Conservation (phyloP, 129 eudicot species). For the Helianthus tuberosus region DNA sequence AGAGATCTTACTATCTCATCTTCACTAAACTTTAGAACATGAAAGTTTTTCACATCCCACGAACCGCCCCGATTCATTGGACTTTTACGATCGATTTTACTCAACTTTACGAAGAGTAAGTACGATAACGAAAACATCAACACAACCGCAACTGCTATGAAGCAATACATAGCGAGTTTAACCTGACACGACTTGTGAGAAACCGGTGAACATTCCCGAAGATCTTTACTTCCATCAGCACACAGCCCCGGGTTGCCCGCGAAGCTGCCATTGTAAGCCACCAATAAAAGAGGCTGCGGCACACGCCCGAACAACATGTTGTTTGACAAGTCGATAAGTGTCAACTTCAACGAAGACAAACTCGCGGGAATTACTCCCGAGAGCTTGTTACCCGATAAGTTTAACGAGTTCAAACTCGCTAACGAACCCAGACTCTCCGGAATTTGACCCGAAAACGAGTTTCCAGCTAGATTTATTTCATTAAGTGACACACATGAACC, state of each 20-base stretch:
- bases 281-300: conserved; percentile 44
- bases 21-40: conserved; percentile 54
- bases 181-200: conserved; percentile 34
- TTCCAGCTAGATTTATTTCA: conserved; percentile 49
- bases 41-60: conserved; percentile 62
- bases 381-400: conserved; percentile 55
- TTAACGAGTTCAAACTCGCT: conserved; percentile 54
- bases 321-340: conserved; percentile 63
- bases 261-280: conserved; percentile 48
- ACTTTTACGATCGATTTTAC: conserved; percentile 20
- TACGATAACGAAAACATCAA: conserved; percentile 36
- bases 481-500: conserved; percentile 57
- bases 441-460: conserved; percentile 50
- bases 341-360: conserved; percentile 43
- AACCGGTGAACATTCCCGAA: conserved; percentile 45
- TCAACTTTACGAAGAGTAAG: conserved; percentile 33
- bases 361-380: conserved; percentile 57
- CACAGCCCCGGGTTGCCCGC: conserved; percentile 65
- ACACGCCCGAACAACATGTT: conserved; percentile 54
- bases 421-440: conserved; percentile 53
- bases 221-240: conserved; percentile 40
- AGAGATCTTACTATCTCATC: conserved; percentile 52
- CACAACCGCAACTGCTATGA: conserved; percentile 45
- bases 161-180: conserved; percentile 38
- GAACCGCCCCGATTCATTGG: conserved; percentile 37